Evolutionary conservation across 2,329 filamentous ascomycete genomes (phyloP).

Genomic region (Xylaria hypoxylon): DNA sequence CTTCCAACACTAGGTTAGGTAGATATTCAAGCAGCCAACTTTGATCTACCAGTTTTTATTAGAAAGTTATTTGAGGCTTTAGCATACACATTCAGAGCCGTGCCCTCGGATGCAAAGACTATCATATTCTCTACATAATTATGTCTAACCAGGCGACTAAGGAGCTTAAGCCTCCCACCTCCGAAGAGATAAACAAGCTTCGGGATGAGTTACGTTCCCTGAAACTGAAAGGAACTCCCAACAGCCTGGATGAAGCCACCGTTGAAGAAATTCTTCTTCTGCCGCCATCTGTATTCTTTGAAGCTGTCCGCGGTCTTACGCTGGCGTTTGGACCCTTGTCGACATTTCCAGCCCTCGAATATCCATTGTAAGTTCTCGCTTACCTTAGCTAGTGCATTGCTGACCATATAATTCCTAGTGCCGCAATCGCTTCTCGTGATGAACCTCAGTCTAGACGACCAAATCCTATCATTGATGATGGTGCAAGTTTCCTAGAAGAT

Average conservation of each 20-base stretch:
- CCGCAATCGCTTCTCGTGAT: not conserved
- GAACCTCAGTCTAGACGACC: not conserved
- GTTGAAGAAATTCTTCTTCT: constrained; percentile 29
- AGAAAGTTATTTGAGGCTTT: too few species aligned
- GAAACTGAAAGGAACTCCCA: not conserved
- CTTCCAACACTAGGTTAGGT: constrained; percentile 4
- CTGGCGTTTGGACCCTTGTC: constrained; percentile 27
- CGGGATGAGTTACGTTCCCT: constrained; percentile 29
- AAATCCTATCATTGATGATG: constrained; percentile 26
- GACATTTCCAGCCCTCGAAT: constrained; percentile 12
- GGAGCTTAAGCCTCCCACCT: constrained; percentile 11
- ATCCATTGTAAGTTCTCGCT: constrained; percentile 21
- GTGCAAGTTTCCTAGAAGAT: constrained; percentile 19
- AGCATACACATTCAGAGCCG: not conserved
- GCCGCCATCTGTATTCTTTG: constrained; percentile 23
- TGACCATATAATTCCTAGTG: constrained; percentile 15
- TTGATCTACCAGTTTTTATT: not conserved
- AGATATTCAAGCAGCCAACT: not conserved
- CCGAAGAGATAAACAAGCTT: constrained; percentile 25
- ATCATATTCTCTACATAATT: not conserved
- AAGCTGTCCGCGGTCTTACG: constrained; percentile 11
- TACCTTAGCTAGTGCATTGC: not conserved
- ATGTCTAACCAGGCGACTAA: constrained; percentile 18
- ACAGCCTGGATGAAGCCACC: not conserved
- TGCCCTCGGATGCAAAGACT: not conserved